These are phyloP conservation scores for Emericellopsis cladophorae DNA, from an alignment of 2,329 filamentous ascomycete species.

Conservation along the genomic window DNA sequence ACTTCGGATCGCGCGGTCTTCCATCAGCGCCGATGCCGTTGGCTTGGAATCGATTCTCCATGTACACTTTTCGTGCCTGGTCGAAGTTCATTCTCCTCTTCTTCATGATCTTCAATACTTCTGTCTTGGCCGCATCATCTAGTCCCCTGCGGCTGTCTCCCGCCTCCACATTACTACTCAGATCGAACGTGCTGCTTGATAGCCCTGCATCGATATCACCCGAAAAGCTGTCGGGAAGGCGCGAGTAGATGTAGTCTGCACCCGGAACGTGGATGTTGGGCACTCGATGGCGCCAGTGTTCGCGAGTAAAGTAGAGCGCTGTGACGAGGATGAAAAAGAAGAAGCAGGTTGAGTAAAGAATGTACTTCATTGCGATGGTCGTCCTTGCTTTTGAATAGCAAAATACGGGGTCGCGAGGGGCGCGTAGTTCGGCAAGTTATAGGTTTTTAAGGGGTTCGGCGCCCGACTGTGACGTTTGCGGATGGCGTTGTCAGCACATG, in stretches of 20 bases:
- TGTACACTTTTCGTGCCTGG: constrained; percentile 76
- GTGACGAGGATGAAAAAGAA: constrained; percentile 60
- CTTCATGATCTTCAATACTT: constrained; percentile 88
- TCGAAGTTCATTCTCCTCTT: constrained; percentile 72
- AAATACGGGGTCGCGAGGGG: no score
- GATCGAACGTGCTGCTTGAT: constrained; percentile 70
- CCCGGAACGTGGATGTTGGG: constrained; percentile 43
- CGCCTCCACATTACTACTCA: constrained; percentile 64
- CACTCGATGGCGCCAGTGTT: constrained; percentile 61
- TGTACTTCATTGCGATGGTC: constrained; percentile 51
- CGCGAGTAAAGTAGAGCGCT: constrained; percentile 68
- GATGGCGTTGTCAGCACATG: no score
- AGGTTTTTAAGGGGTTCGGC: no score
- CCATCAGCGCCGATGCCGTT: constrained; percentile 86
- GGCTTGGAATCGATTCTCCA: constrained; percentile 73
- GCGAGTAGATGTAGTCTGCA: constrained; percentile 58
- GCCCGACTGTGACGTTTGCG: no score
- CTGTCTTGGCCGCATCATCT: constrained; percentile 66
- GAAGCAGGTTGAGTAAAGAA: constrained; percentile 68
- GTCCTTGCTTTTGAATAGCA: no score
- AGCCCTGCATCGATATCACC: constrained; percentile 83
- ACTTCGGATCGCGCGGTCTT: constrained; percentile 80
- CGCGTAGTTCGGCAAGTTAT: no score
- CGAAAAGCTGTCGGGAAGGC: constrained; percentile 64
- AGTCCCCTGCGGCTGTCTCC: constrained; percentile 72